These are phyloP conservation scores for Colletotrichum filicis DNA, from an alignment of 2,329 filamentous ascomycete species.

Conservation along the genomic window DNA sequence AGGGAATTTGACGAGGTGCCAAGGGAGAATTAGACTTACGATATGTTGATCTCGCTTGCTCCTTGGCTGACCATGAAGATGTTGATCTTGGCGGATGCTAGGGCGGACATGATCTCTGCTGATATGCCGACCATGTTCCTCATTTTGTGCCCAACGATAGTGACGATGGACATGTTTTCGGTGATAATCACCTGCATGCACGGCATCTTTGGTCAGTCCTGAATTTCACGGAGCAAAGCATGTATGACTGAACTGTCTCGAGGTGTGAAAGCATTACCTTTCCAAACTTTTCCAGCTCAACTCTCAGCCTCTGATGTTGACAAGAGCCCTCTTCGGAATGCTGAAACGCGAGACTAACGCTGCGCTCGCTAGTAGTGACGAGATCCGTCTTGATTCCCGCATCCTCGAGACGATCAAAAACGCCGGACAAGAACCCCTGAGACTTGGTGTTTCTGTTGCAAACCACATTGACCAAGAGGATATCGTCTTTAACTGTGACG, in stretches of 20 bases:
- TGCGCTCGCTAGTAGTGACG: slow-evolving; percentile 95
- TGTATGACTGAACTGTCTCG: too few species aligned
- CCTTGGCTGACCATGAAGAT: slow-evolving; percentile 60
- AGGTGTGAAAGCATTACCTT: slow-evolving; percentile 81
- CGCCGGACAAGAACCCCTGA: slow-evolving; percentile 93
- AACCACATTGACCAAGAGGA: slow-evolving; percentile 96
- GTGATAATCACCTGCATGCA: slow-evolving; percentile 10
- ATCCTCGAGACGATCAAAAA: slow-evolving; percentile 92
- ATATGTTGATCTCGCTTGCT: slow-evolving; percentile 98
- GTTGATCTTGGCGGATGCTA: slow-evolving; percentile 31
- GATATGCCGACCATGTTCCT: slow-evolving; percentile 93
- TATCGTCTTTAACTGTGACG: slow-evolving; percentile 96
- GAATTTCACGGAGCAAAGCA: too few species aligned
- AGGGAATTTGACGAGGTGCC: neutral
- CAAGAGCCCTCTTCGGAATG: slow-evolving; percentile 73
- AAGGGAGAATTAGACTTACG: slow-evolving; percentile 61
- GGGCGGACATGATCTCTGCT: slow-evolving; percentile 23
- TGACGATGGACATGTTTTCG: slow-evolving; percentile 93
- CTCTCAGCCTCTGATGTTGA: slow-evolving; percentile 73
- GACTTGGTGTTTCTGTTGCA: slow-evolving; percentile 96
- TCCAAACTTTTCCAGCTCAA: slow-evolving; percentile 82
- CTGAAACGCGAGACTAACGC: slow-evolving; percentile 96
- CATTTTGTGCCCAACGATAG: slow-evolving; percentile 93
- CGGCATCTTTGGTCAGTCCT: neutral
- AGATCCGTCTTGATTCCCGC: slow-evolving; percentile 92